Evolutionary conservation across 75 land plant species (phyloP).

Genomic region (Selaginella moellendorffii): DNA sequence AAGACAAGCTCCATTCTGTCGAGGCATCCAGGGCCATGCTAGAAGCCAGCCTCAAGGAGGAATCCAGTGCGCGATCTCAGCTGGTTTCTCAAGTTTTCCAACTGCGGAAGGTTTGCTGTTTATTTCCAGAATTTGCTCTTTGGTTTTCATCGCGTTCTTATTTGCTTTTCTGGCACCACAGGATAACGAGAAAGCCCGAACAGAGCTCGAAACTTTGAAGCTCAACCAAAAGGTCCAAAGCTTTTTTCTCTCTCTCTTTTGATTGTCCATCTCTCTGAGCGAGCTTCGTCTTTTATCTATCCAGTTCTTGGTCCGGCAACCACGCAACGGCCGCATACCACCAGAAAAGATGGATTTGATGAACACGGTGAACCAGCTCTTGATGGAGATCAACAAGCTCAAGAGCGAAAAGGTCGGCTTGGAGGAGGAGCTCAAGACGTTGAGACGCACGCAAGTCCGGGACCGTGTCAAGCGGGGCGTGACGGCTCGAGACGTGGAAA

Average conservation of each 20-base stretch:
- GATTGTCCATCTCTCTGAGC: no score
- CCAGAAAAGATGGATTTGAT: constrained; percentile 34
- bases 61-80: constrained; percentile 27
- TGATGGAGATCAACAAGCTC: constrained; percentile 25
- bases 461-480: constrained; percentile 22
- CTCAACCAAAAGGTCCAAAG: constrained; percentile 26
- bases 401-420: constrained; percentile 26
- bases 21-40: constrained; percentile 23
- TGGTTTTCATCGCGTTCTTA: no score
- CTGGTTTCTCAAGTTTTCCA: constrained; percentile 26
- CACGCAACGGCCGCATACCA: constrained; percentile 31
- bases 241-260: not conserved
- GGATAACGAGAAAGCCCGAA: constrained; percentile 26
- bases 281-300: no score
- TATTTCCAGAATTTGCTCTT: no score
- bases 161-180: no score
- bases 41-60: constrained; percentile 27
- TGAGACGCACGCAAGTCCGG: constrained; percentile 15
- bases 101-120: constrained; percentile 24
- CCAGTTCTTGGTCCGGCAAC: constrained; percentile 29
- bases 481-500: constrained; percentile 25
- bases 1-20: constrained; percentile 16
- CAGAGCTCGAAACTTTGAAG: constrained; percentile 29
- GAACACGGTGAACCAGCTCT: constrained; percentile 32
- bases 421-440: constrained; percentile 27